phyloP scores from a whole-genome alignment of 2,329 filamentous ascomycete genomes.

The Thermomyces lanuginosus region DNA sequence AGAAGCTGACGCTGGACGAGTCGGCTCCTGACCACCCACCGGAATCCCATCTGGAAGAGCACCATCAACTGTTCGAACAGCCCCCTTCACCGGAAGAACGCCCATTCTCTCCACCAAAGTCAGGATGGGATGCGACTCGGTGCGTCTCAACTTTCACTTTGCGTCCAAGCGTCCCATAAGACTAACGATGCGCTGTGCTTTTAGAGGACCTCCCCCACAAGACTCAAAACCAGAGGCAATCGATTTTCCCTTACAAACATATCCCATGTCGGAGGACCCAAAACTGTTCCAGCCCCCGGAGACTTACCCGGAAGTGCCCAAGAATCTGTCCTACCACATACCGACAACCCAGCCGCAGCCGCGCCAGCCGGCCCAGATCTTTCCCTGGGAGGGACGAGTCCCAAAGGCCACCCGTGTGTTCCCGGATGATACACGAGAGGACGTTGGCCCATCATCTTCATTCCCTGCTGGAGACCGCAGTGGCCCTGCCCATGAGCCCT shows the following conservation, averaged over 20 bases:
- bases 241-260: constrained; percentile 63
- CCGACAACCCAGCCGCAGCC: constrained; percentile 43
- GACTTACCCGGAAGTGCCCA: constrained; percentile 67
- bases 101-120: constrained; percentile 40
- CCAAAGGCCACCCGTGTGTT: constrained; percentile 41
- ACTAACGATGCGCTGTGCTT: constrained; percentile 8
- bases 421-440: constrained; percentile 16
- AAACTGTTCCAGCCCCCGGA: constrained; percentile 60
- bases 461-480: background rate
- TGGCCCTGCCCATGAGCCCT: constrained; percentile 3
- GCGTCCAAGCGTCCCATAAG: too few species aligned
- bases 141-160: constrained; percentile 28
- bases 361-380: constrained; percentile 51
- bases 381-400: constrained; percentile 72
- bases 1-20: too few species aligned
- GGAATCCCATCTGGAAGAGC: constrained; percentile 9
- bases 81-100: constrained; percentile 16
- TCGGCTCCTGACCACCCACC: constrained; percentile 1
- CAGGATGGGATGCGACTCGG: constrained; percentile 47
- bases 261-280: constrained; percentile 66
- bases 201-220: constrained; percentile 43
- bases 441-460: too few species aligned
- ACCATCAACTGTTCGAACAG: constrained; percentile 19
- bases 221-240: constrained; percentile 68
- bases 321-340: constrained; percentile 75